Evolutionary conservation across 805 yeast species (phyloP).

Genomic region (Yamadazyma olivae): DNA sequence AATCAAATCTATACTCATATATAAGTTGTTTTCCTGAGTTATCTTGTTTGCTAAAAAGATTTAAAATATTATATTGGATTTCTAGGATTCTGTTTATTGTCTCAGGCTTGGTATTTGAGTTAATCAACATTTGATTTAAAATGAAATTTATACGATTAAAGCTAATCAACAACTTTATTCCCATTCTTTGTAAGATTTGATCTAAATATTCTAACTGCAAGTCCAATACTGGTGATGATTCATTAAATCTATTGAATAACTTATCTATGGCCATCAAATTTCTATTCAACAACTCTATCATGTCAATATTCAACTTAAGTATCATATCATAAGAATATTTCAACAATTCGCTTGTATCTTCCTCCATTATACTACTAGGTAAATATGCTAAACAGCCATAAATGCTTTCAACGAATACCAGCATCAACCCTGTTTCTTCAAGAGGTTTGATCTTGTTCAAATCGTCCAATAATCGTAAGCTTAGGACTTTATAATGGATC

Average conservation of each 20-base stretch:
- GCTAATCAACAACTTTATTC: conserved; percentile 6
- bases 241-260: conserved; percentile 10
- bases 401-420: conserved; percentile 23
- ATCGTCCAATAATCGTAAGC: conserved; percentile 8
- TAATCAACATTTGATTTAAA: conserved; percentile 28
- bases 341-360: conserved; percentile 18
- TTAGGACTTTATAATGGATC: conserved; percentile 24
- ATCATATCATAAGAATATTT: conserved; percentile 21
- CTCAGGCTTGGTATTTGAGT: conserved; percentile 18
- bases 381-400: conserved; percentile 23
- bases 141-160: conserved; percentile 21
- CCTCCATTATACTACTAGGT: conserved; percentile 20
- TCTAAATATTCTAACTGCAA: conserved; percentile 4
- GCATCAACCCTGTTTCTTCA: conserved; percentile 21
- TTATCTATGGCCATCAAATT: conserved; percentile 15
- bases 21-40: conserved; percentile 14
- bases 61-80: conserved; percentile 21
- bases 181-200: conserved; percentile 1
- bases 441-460: neutral
- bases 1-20: conserved; percentile 28
- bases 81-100: conserved; percentile 17
- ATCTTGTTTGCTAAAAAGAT: conserved; percentile 12
- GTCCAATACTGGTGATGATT: neutral
- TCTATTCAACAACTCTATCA: conserved; percentile 22
- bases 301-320: conserved; percentile 4